Evolutionary conservation across 805 yeast species (phyloP).

Genomic region (Pichia cabralensis): DNA sequence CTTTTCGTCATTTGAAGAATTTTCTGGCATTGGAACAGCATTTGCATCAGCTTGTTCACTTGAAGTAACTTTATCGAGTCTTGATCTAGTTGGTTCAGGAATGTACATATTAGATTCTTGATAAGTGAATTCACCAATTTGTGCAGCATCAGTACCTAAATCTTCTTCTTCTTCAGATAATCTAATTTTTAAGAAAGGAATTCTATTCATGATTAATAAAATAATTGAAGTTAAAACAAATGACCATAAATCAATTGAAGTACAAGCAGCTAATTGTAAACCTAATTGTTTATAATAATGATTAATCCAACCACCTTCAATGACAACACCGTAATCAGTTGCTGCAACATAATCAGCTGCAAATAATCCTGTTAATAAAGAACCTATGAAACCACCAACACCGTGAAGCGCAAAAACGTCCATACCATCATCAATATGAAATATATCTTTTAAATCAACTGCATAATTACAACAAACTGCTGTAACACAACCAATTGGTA

Average conservation of each 20-base stretch:
- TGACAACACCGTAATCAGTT: conserved; percentile 55
- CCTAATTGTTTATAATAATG: conserved; percentile 78
- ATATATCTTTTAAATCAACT: conserved; percentile 61
- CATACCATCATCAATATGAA: conserved; percentile 87
- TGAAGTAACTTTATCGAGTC: conserved; percentile 10
- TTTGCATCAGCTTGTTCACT: conserved; percentile 17
- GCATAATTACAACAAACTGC: conserved; percentile 77
- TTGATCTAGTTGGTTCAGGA: conserved; percentile 65
- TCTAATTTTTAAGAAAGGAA: conserved; percentile 77
- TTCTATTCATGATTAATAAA: conserved; percentile 53
- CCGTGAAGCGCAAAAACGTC: conserved; percentile 93
- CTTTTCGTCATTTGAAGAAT: conserved; percentile 18
- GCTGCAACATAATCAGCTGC: conserved; percentile 88
- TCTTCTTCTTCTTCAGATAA: conserved; percentile 81
- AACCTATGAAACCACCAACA: conserved; percentile 83
- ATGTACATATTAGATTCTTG: conserved; percentile 56
- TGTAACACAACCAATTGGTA: conserved; percentile 72
- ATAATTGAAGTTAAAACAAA: conserved; percentile 63
- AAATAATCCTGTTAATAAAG: conserved; percentile 79
- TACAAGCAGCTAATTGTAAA: conserved; percentile 74
- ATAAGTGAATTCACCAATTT: conserved; percentile 85
- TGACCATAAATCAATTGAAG: conserved; percentile 67
- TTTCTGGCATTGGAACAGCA: conserved; percentile 20
- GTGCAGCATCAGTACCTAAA: conserved; percentile 78
- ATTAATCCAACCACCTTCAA: conserved; percentile 83